Conservation (phyloP, 179 eudicot genomes). For the Silene coronaria region DNA sequence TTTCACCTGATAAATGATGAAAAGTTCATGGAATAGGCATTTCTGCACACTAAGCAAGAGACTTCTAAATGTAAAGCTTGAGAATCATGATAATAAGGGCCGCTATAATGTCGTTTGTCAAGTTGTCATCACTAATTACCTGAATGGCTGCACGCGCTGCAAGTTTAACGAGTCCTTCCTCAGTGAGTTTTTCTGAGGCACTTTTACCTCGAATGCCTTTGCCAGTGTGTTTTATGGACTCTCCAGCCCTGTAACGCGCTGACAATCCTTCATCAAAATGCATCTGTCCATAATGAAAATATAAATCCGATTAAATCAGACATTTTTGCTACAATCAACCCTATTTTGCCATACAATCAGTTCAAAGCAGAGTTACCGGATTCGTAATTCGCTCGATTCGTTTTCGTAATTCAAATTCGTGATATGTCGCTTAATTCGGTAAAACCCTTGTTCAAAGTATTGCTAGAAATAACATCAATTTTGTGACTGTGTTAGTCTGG, state of each 20-base stretch:
- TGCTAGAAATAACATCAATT: neutral
- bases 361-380: no score
- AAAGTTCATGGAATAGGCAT: neutral
- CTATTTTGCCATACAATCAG: neutral
- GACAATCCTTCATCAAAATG: slow-evolving; percentile 97
- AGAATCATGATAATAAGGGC: neutral
- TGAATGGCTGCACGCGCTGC: slow-evolving; percentile 91
- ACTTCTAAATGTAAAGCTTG: slow-evolving; percentile 1
- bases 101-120: neutral
- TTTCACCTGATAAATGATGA: neutral
- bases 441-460: neutral
- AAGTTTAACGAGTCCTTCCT: slow-evolving; percentile 91
- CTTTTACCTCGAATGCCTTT: slow-evolving; percentile 79
- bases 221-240: slow-evolving; percentile 57
- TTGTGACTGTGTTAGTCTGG: neutral
- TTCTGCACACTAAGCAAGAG: neutral
- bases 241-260: slow-evolving; percentile 66
- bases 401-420: no score
- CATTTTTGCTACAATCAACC: slow-evolving; percentile 12
- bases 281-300: slow-evolving; percentile 40
- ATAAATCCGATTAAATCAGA: slow-evolving; percentile 8
- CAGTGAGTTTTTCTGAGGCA: slow-evolving; percentile 88
- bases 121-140: slow-evolving; percentile 34
- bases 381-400: no score
- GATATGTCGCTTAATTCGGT: no score